Conservation (phyloP, 2,329 filamentous ascomycete genomes). For the Phaeoacremonium minimum region DNA sequence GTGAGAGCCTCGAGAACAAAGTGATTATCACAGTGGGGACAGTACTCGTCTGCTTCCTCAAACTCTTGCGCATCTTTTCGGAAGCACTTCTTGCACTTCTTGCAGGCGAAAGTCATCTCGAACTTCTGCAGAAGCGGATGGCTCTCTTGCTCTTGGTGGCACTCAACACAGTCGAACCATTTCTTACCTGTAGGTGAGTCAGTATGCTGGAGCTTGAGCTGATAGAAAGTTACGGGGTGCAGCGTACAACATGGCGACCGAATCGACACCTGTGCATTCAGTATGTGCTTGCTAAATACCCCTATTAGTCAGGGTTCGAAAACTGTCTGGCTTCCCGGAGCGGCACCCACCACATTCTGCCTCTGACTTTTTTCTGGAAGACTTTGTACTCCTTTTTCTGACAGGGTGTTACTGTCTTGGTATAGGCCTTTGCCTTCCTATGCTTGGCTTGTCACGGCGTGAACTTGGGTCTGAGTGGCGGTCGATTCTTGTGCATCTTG, state of each 20-base stretch:
- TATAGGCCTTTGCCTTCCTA: no score
- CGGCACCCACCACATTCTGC: no score
- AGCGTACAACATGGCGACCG: slow-evolving; percentile 88
- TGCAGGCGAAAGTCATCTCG: slow-evolving; percentile 95
- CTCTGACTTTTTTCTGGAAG: no score
- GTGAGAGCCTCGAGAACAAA: slow-evolving; percentile 87
- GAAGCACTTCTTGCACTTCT: slow-evolving; percentile 98
- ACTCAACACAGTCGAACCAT: slow-evolving; percentile 99
- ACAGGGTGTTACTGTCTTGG: no score
- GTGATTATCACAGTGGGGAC: slow-evolving; percentile 98
- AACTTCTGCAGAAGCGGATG: slow-evolving; percentile 72
- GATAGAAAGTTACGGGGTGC: background rate
- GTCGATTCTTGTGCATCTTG: no score
- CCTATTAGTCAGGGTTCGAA: no score
- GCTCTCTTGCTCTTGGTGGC: slow-evolving; percentile 75
- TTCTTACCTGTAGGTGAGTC: slow-evolving; percentile 61
- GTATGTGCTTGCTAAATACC: slow-evolving; percentile 96
- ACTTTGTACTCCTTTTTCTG: no score
- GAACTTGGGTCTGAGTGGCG: no score
- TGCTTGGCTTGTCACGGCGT: no score
- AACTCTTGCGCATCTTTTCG: slow-evolving; percentile 90
- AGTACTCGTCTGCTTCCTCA: slow-evolving; percentile 97
- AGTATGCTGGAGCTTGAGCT: slow-evolving; percentile 2
- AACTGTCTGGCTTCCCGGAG: no score
- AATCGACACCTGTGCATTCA: slow-evolving; percentile 97